These are phyloP conservation scores for Trichoderma sp. DNA, from an alignment of 2,329 filamentous ascomycete genomes.

Conservation along the genomic window DNA sequence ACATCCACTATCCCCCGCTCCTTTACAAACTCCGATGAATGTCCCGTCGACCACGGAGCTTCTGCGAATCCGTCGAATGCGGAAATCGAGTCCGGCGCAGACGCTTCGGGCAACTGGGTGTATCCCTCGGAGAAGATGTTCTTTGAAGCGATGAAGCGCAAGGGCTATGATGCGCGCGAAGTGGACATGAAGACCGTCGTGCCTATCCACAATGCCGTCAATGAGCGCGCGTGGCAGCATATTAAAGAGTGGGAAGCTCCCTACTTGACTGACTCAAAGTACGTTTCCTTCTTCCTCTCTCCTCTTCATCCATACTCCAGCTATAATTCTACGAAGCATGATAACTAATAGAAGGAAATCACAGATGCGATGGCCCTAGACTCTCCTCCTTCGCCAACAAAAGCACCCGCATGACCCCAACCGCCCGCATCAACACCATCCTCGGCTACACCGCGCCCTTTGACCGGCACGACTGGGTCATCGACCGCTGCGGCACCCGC, in stretches of 20 bases:
- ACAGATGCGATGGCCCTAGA: conserved; percentile 68
- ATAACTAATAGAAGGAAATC: conserved; percentile 26
- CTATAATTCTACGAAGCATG: background rate
- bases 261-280: conserved; percentile 57
- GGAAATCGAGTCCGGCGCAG: conserved; percentile 73
- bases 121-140: conserved; percentile 98
- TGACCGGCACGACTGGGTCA: conserved; percentile 95
- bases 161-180: conserved; percentile 69
- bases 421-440: conserved; percentile 76
- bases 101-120: conserved; percentile 84
- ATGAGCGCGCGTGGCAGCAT: conserved; percentile 92
- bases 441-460: conserved; percentile 91
- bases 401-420: conserved; percentile 69
- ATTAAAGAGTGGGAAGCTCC: conserved; percentile 86
- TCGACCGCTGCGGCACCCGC: conserved; percentile 81
- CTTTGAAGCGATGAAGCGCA: conserved; percentile 93
- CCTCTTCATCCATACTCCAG: background rate
- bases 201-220: conserved; percentile 97
- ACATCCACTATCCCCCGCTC: conserved; percentile 77
- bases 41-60: conserved; percentile 41
- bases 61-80: conserved; percentile 72
- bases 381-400: conserved; percentile 81
- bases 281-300: conserved; percentile 26
- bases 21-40: conserved; percentile 34
- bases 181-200: conserved; percentile 88